These are phyloP conservation scores for Plicaturopsis crispa DNA, from an alignment of 768 basidiomycete species.

Conservation along the genomic window DNA sequence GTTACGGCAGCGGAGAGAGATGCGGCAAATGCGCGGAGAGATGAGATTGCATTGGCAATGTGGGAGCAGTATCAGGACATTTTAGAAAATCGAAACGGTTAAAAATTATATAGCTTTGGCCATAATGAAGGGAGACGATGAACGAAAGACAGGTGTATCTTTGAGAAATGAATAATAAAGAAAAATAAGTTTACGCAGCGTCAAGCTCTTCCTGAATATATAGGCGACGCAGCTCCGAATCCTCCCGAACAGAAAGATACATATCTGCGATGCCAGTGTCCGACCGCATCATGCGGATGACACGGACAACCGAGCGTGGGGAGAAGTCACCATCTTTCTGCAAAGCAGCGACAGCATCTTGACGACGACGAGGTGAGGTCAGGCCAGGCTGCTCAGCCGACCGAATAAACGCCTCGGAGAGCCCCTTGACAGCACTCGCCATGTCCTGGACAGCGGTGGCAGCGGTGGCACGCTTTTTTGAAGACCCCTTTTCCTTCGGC, in stretches of 20 bases:
- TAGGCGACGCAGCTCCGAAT: background rate
- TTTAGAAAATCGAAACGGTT: background rate
- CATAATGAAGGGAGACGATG: background rate
- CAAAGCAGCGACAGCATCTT: background rate
- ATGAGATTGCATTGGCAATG: slow-evolving; percentile 12
- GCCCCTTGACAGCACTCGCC: too few species aligned
- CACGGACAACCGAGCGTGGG: background rate
- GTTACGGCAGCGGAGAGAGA: slow-evolving; percentile 7
- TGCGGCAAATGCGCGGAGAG: slow-evolving; percentile 6
- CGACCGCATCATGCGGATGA: background rate
- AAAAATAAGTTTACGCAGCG: background rate
- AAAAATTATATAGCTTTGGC: background rate
- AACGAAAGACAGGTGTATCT: background rate
- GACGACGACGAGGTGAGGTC: background rate
- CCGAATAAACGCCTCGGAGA: too few species aligned
- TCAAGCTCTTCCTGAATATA: background rate
- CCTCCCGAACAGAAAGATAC: background rate
- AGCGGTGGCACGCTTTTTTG: too few species aligned
- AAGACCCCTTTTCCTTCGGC: too few species aligned
- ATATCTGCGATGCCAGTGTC: background rate
- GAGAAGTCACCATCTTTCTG: background rate
- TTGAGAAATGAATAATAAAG: background rate
- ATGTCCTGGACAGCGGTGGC: too few species aligned
- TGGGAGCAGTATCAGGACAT: background rate
- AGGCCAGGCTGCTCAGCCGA: too few species aligned